Evolutionary conservation across 2,329 filamentous ascomycete genomes (phyloP), one percentile per base, ranked within the genome.

Genomic region (Botryotinia convoluta): DNA sequence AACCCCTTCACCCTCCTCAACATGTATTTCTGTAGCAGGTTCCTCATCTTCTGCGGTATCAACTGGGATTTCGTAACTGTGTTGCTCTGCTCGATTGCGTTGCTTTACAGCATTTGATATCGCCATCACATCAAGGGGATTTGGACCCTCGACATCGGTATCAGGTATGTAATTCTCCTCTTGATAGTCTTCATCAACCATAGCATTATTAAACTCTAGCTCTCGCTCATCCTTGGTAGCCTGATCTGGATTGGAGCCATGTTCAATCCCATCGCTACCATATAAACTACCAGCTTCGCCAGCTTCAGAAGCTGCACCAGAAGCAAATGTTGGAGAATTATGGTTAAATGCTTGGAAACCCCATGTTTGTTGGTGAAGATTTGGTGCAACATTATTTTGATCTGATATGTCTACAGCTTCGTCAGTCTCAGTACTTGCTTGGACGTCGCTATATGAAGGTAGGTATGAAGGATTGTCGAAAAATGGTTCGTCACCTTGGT

Each of bases 11-110:
- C 77, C 75, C 20, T 81, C 80, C 61, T 77, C 77, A 35, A 82
- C 73, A 75, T 81, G 80, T 61, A 81, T 81, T 69, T 81, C 80
- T 10, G 78, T 75, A 2, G 78, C 77, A 22, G 78, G 76, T 37
- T 77, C 78, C 44, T 80, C 80, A 20, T 79, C 74, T 20, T 68
- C 60, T 35, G 76, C 75, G 20, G 22, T 37, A 14, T 75, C 73
- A 4, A 70, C 65, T 26, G 64, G 70, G 39, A 76, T 73, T 29
- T 76, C 68, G 57, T 65, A 71, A 69, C 69, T 64, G 57, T 59
- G 61, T 20, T 42, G 39, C 29, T 61, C 26, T n/a, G 14, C n/a
- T 18, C 45, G 51, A 61, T 60, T 61, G 5, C 26, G 12, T 35
- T 61, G 20, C 37, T 61, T 61, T 16, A 61, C 37, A 35, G 59